These are phyloP conservation scores for Euphorbia peplus DNA, from an alignment of 345 rosid species.

Conservation along the genomic window DNA sequence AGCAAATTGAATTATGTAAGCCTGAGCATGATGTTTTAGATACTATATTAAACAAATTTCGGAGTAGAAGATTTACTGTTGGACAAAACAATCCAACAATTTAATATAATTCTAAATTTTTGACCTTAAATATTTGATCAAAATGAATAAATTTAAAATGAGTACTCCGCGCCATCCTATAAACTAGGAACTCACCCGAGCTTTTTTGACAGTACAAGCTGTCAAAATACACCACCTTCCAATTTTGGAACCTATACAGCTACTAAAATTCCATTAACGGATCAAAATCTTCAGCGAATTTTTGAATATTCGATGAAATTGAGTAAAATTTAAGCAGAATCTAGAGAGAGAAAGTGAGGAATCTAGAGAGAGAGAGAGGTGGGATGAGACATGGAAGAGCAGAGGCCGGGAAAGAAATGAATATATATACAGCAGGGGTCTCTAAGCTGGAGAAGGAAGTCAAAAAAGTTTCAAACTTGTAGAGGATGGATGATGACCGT, in stretches of 20 bases:
- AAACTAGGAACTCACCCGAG: background rate
- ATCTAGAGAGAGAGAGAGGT: background rate
- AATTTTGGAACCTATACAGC: background rate
- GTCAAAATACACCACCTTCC: background rate
- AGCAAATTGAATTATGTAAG: too few species aligned
- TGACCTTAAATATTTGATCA: too few species aligned
- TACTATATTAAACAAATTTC: too few species aligned
- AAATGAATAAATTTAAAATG: too few species aligned
- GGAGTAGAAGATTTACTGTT: too few species aligned
- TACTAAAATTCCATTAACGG: background rate
- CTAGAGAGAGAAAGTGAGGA: background rate
- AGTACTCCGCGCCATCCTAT: too few species aligned
- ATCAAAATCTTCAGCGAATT: background rate
- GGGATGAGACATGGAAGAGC: background rate
- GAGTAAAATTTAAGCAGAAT: background rate
- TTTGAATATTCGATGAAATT: background rate
- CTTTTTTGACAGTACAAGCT: background rate
- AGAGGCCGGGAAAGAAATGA: slow-evolving; percentile 11
- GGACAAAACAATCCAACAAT: too few species aligned
- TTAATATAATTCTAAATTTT: too few species aligned
- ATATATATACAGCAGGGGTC: slow-evolving; percentile 14
- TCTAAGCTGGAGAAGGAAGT: background rate
- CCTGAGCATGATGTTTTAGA: too few species aligned
- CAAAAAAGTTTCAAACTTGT: slow-evolving; percentile 2
- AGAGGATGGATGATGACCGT: background rate